Conservation (phyloP, 495 filamentous ascomycete genomes). For the Chlorociboria aeruginascens region DNA sequence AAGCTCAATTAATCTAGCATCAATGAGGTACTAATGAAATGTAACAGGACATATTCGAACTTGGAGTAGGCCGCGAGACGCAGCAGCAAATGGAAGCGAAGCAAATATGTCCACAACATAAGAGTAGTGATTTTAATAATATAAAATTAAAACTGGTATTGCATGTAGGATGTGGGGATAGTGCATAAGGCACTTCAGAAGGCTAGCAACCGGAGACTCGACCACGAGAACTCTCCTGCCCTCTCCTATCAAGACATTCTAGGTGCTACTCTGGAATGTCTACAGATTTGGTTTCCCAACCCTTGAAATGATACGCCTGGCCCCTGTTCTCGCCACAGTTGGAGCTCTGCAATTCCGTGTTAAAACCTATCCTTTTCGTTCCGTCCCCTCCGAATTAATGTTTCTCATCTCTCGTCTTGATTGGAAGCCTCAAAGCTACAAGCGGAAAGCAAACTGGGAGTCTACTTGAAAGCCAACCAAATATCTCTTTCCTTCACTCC, state of each 20-base stretch:
- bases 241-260: too few species aligned
- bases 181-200: too few species aligned
- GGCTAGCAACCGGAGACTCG: too few species aligned
- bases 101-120: neutral
- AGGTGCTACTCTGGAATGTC: too few species aligned
- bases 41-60: slow-evolving; percentile 70
- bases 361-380: neutral
- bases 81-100: slow-evolving; percentile 28
- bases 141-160: too few species aligned
- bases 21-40: neutral
- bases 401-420: neutral
- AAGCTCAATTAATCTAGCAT: neutral
- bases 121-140: neutral
- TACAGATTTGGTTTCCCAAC: neutral
- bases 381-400: neutral
- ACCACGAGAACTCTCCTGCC: too few species aligned
- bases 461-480: slow-evolving; percentile 34
- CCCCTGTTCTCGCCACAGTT: neutral
- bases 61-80: slow-evolving; percentile 69
- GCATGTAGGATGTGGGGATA: too few species aligned
- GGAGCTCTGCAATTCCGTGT: neutral
- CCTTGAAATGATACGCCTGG: neutral
- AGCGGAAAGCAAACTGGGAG: too few species aligned
- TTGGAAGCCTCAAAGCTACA: neutral
- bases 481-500: slow-evolving; percentile 14